Evolutionary conservation across 176 grass and related monocot genomes (phyloP).

Genomic region (Aegilops speltoides): DNA sequence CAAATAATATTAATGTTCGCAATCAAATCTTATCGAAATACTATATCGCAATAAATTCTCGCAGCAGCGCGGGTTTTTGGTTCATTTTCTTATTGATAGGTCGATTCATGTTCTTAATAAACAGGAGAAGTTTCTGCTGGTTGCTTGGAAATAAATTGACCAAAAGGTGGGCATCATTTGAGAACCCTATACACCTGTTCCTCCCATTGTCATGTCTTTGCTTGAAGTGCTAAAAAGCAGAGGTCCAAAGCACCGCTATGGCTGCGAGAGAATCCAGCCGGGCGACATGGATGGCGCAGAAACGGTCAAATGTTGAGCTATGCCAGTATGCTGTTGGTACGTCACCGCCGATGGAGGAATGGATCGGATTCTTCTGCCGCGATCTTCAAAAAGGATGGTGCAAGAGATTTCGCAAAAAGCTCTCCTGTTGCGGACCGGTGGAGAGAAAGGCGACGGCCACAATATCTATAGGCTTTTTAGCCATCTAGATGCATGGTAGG

Average conservation of each 20-base stretch:
- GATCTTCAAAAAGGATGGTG: slow-evolving; percentile 3
- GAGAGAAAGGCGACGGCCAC: not conserved
- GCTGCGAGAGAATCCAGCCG: not conserved
- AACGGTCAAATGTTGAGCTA: not conserved
- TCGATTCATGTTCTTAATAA: too few relatives aligned
- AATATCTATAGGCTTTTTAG: not conserved
- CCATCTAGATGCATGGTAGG: not conserved
- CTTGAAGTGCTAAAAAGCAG: slow-evolving; percentile 19
- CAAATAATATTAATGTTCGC: too few relatives aligned
- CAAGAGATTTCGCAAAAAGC: not conserved
- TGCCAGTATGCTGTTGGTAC: not conserved
- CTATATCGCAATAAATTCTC: too few relatives aligned
- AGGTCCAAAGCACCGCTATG: not conserved
- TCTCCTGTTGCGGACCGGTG: not conserved
- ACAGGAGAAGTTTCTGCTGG: too few relatives aligned
- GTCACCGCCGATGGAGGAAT: not conserved
- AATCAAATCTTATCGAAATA: too few relatives aligned
- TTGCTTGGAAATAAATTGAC: too few relatives aligned
- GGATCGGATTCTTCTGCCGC: not conserved
- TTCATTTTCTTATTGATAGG: too few relatives aligned
- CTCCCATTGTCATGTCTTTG: not conserved
- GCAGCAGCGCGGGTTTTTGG: too few relatives aligned
- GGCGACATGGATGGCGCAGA: slow-evolving; percentile 6
- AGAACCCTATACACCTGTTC: too few relatives aligned
- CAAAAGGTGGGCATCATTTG: too few relatives aligned